Conservation (phyloP, 2,329 filamentous ascomycete genomes). For the Penicillium sp. region DNA sequence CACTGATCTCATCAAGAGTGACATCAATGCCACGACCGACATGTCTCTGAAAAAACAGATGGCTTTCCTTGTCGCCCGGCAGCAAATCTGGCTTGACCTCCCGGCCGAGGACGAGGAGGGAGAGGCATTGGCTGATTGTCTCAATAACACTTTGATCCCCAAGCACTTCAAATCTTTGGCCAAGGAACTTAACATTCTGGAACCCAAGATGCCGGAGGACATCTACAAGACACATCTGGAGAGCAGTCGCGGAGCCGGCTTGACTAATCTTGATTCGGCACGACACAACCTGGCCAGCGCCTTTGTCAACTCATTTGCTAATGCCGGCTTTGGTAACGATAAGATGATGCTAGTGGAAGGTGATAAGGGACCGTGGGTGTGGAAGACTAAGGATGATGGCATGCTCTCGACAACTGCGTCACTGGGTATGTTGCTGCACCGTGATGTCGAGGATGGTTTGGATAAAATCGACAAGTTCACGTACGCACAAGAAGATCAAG, state of each 20-base stretch:
- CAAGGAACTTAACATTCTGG: conserved; percentile 94
- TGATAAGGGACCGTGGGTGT: conserved; percentile 91
- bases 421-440: conserved; percentile 83
- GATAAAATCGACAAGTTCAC: conserved; percentile 95
- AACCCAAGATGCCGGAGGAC: conserved; percentile 95
- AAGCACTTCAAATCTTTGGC: conserved; percentile 92
- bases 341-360: conserved; percentile 96
- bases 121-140: conserved; percentile 72
- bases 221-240: conserved; percentile 99
- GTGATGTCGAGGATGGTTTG: conserved; percentile 89
- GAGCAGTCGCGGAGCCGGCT: conserved; percentile 84
- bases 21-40: conserved; percentile 78
- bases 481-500: conserved; percentile 75
- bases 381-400: conserved; percentile 98
- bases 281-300: conserved; percentile 92
- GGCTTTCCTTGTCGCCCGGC: conserved; percentile 86
- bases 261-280: conserved; percentile 93
- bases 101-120: conserved; percentile 65
- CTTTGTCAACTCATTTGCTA: conserved; percentile 96
- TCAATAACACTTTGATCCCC: conserved; percentile 83
- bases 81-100: conserved; percentile 79
- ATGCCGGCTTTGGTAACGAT: conserved; percentile 91
- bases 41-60: conserved; percentile 86
- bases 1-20: conserved; percentile 72
- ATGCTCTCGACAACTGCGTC: conserved; percentile 97